Base-by-base conservation (phyloP, 2,329 filamentous ascomycete genomes). In the Ilyonectria robusta region DNA sequence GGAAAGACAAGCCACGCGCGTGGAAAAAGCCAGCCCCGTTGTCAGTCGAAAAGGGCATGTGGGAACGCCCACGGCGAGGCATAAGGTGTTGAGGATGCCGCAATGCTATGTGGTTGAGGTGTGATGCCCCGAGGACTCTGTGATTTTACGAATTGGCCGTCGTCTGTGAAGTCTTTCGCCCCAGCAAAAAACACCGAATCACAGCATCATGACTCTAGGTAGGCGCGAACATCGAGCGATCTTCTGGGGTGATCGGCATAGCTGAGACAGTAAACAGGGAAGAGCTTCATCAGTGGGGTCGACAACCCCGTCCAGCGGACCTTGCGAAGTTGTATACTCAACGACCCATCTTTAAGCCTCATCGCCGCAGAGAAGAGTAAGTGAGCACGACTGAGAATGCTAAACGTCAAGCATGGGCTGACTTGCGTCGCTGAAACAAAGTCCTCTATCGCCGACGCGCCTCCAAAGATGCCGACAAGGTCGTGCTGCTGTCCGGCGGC, bases 261-360 rank as follows among this genome's bases (percentile, higher is more conserved):
- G 46, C 65, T 67, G 53, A 67, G 33, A 65, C 56, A 15, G 8
- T 33, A n/a, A 13, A 33, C 8, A 75, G 72, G 72, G 13, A 75
- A 75, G 66, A 74, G 70, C 55, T 75, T 75, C 56, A 71, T 75
- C 50, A 67, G 48, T 62, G 72, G 69, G 17, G 69, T 72, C 10
- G 19, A 66, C 19, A 70, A 68, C 46, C 62, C 72, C 0, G 72
- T 75, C 15, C 69, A 75, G 64, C 58, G 66, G 48, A 69, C 62
- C 3, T 60, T 75, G 29, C 65, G 72, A 58, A 73, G 72, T 33
- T 75, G 70, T 23, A 70, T 74, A n/a, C 72, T 74, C 11, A 50
- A 65, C 29, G 72, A 75, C 44, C 66, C 72, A 3, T 72, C 69
- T 2, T 19, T 75, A 64, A 70, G 70, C 44, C 72, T 75, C 10